These are phyloP conservation scores for Flueggea neowawraea DNA, from an alignment of 441 rosid genomes.

Conservation along the genomic window DNA sequence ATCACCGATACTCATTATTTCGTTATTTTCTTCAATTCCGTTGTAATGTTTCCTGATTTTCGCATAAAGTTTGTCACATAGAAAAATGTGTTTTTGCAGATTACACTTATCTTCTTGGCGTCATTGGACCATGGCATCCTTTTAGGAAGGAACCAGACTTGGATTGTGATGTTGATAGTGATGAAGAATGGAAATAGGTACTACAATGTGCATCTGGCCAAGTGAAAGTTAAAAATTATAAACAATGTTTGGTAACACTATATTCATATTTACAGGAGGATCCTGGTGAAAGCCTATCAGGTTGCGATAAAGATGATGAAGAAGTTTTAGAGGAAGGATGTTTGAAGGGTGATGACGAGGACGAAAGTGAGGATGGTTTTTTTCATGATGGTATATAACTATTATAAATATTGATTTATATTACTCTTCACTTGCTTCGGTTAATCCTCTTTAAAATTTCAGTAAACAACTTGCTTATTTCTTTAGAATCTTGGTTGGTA, in stretches of 20 bases:
- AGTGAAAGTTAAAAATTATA: not conserved
- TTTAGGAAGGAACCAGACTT: constrained; percentile 72
- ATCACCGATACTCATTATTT: no score
- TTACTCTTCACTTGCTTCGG: constrained; percentile 39
- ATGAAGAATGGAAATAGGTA: constrained; percentile 98
- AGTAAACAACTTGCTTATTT: no score
- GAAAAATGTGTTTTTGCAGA: constrained; percentile 37
- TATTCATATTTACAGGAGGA: constrained; percentile 55
- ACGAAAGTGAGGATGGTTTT: constrained; percentile 90
- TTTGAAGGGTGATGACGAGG: constrained; percentile 69
- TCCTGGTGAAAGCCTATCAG: constrained; percentile 98
- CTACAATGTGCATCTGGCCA: not conserved
- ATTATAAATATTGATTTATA: no score
- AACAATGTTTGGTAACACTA: not conserved
- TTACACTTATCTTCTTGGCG: constrained; percentile 73
- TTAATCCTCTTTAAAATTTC: no score
- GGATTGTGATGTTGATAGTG: constrained; percentile 86
- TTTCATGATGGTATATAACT: constrained; percentile 98
- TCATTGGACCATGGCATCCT: constrained; percentile 67
- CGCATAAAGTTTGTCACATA: constrained; percentile 13
- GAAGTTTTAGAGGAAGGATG: constrained; percentile 65
- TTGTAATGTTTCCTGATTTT: no score
- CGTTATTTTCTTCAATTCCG: no score
- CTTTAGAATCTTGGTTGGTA: no score
- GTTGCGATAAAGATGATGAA: constrained; percentile 80